These are phyloP conservation scores for Bipolaris gigantea DNA, from an alignment of 2,329 filamentous ascomycete genomes.

Conservation along the genomic window DNA sequence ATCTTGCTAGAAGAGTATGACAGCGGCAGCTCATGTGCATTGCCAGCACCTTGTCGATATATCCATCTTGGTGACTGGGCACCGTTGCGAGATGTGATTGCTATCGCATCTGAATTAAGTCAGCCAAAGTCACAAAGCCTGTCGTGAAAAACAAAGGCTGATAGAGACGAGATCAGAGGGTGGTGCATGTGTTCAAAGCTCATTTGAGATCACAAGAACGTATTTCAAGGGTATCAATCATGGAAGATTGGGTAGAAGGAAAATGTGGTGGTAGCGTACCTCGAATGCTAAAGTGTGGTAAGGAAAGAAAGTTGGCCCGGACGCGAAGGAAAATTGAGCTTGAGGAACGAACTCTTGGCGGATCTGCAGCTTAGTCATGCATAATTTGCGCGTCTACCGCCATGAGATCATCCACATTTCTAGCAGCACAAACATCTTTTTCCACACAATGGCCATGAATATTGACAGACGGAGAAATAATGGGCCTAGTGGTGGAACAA, in stretches of 20 bases:
- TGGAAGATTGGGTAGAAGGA: slow-evolving; percentile 29
- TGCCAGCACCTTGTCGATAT: background rate
- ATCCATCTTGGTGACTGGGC: background rate
- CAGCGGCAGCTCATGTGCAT: background rate
- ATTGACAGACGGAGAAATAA: slow-evolving; percentile 85
- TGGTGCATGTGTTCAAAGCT: slow-evolving; percentile 64
- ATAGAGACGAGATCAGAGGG: slow-evolving; percentile 52
- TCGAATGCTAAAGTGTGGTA: slow-evolving; percentile 23
- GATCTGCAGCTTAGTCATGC: slow-evolving; percentile 34
- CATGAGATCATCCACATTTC: slow-evolving; percentile 15
- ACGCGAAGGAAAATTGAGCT: slow-evolving; percentile 33
- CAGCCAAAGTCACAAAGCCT: slow-evolving; percentile 18
- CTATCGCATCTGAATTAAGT: slow-evolving; percentile 16
- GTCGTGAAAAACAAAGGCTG: slow-evolving; percentile 15
- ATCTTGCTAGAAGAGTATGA: background rate
- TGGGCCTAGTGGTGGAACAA: slow-evolving; percentile 76
- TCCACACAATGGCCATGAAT: slow-evolving; percentile 28
- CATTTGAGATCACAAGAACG: slow-evolving; percentile 59
- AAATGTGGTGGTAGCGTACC: slow-evolving; percentile 26
- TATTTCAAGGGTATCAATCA: slow-evolving; percentile 58
- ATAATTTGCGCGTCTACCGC: slow-evolving; percentile 13
- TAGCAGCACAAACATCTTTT: slow-evolving; percentile 3
- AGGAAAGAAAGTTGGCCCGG: slow-evolving; percentile 22
- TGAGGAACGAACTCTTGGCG: slow-evolving; percentile 35
- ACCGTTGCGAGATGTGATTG: background rate